Evolutionary conservation across 441 rosid species (phyloP).

Genomic region (Breynia disticha): DNA sequence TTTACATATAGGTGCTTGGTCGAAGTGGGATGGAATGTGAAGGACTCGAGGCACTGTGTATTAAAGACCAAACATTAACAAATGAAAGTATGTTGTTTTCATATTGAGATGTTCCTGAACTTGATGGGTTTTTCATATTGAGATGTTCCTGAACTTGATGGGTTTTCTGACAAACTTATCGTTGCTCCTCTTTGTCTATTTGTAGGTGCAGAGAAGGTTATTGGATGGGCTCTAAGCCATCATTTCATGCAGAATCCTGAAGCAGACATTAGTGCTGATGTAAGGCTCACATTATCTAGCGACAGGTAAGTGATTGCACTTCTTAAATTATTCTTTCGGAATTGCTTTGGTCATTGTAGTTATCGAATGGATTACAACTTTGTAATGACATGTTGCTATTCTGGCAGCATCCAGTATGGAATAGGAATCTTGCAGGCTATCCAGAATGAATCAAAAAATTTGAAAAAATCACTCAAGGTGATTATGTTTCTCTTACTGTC

Average conservation of each 20-base stretch:
- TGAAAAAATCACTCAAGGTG: slow-evolving; percentile 86
- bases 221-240: slow-evolving; percentile 84
- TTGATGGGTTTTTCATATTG: slow-evolving; percentile 6
- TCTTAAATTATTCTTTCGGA: slow-evolving; percentile 14
- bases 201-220: slow-evolving; percentile 77
- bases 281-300: slow-evolving; percentile 48
- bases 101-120: neutral
- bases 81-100: slow-evolving; percentile 51
- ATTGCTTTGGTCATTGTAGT: slow-evolving; percentile 13
- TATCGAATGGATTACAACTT: slow-evolving; percentile 13
- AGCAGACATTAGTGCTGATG: slow-evolving; percentile 29
- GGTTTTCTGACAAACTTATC: slow-evolving; percentile 7
- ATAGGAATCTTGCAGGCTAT: slow-evolving; percentile 58
- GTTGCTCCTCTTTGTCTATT: slow-evolving; percentile 19
- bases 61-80: slow-evolving; percentile 60
- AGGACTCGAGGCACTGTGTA: slow-evolving; percentile 48
- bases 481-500: slow-evolving; percentile 2
- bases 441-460: slow-evolving; percentile 67
- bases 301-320: slow-evolving; percentile 53
- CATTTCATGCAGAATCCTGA: slow-evolving; percentile 68
- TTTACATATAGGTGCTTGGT: slow-evolving; percentile 37
- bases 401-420: slow-evolving; percentile 72
- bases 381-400: slow-evolving; percentile 25
- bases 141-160: neutral
- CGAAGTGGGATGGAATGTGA: slow-evolving; percentile 54